phyloP scores from a whole-genome alignment of 257 asterid species.

The Salvia hispanica region DNA sequence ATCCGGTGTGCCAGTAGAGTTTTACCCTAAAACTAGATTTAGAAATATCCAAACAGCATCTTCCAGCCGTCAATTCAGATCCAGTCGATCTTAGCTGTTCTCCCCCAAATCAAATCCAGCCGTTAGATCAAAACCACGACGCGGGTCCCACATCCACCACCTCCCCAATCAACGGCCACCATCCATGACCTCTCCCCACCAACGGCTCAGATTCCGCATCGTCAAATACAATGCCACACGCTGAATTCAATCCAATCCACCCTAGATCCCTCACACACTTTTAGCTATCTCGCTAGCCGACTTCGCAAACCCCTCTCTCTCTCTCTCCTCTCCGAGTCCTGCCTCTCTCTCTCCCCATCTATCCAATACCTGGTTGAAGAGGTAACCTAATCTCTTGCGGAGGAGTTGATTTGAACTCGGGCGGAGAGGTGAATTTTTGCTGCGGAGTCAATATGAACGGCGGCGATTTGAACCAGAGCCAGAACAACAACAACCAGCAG shows the following conservation, averaged over 20 bases:
- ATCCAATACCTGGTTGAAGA: slow-evolving; percentile 38
- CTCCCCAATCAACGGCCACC: slow-evolving; percentile 42
- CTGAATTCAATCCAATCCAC: slow-evolving; percentile 67
- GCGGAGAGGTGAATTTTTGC: slow-evolving; percentile 26
- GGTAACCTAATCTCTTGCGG: slow-evolving; percentile 43
- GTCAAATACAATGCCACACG: slow-evolving; percentile 48
- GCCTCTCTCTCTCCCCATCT: slow-evolving; percentile 29
- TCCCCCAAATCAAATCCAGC: slow-evolving; percentile 33
- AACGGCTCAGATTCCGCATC: slow-evolving; percentile 40
- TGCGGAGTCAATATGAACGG: slow-evolving; percentile 57
- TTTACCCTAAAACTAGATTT: slow-evolving; percentile 25
- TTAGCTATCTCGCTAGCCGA: slow-evolving; percentile 46
- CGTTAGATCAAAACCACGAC: slow-evolving; percentile 35
- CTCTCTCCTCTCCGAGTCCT: slow-evolving; percentile 25
- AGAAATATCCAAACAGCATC: slow-evolving; percentile 17
- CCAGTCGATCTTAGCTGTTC: slow-evolving; percentile 28
- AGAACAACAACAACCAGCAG: slow-evolving; percentile 30
- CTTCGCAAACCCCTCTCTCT: slow-evolving; percentile 31
- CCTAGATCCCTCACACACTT: slow-evolving; percentile 61
- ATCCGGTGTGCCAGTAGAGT: slow-evolving; percentile 1
- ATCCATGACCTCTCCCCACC: slow-evolving; percentile 3
- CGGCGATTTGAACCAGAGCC: slow-evolving; percentile 69
- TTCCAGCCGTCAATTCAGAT: slow-evolving; percentile 38
- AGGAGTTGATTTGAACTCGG: slow-evolving; percentile 21
- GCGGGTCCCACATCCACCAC: slow-evolving; percentile 44